Evolutionary conservation across 345 rosid species (phyloP), one percentile per base, ranked within the genome.

Genomic region (Linum lewisii): DNA sequence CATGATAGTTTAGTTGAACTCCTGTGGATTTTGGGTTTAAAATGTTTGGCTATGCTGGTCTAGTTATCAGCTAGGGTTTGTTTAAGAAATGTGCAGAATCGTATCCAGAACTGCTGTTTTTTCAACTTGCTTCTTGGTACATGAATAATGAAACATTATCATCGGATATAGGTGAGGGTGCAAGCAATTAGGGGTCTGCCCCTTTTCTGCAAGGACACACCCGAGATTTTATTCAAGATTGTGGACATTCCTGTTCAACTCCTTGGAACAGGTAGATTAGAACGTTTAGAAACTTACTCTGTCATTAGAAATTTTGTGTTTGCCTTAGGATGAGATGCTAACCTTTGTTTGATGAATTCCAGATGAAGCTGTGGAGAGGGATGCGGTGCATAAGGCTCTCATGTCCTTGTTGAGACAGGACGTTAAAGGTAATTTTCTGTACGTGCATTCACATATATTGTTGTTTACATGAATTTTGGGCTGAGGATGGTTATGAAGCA

Each of bases 141-240:
- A 29, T 29, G 34, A 3, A 8, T 29, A 29, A 29, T 29, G 66
- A 60, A 8, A 7, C 52, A 42, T 59, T 3, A n/a, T n/a, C n/a
- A n/a, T 15, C 21, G 37, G 29, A 20, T 78, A 36, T 65, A 94
- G 99, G 97, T 90, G n/a, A 84, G 97, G 24, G 97, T 94, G 71
- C 99, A 90, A 77, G 97, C 97, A 6, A 90, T 94, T 47, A 82
- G 99, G 9, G 99, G 96, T 23, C 88, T 94, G 66, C 97, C 97
- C 0, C 75, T 94, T 19, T 90, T 94, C 69, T 94, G 97, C 79
- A 94, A 90, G 81, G 99, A 90, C 63, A 80, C 83, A 0, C 95
- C 95, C 0, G 90, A 85, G 58, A 64, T 76, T 68, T 66, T 86
- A 52, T 79, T 92, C 1, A 94, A 94, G 77, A 87, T 90, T 49